Evolutionary conservation across 352 stramenopile species (phyloP), one percentile per base, ranked within the genome.

Genomic region (Saprolegnia parasitica): DNA sequence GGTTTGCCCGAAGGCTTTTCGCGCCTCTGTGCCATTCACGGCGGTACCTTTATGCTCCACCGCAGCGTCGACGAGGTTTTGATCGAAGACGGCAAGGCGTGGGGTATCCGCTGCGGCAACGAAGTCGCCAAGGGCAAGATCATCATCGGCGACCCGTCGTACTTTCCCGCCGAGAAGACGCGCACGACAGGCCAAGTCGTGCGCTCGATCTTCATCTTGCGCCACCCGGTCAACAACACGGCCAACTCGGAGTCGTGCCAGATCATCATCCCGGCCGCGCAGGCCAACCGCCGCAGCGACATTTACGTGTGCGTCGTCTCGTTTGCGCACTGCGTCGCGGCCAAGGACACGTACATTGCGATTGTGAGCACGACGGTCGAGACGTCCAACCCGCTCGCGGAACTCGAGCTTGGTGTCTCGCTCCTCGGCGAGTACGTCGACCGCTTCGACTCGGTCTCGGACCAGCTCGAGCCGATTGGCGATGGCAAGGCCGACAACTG

Each of bases 31-130:
- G 97, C 97, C 21, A 98, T 99, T 78, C 95, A 99, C 81, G 98
- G 97, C 66, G 96, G 97, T 72, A 99, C 97, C 49, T 99, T 99
- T 76, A 99, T 99, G 97, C 88, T 99, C 29, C 98, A 99, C 81
- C 95, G 95, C 64, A 86, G 92, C 63, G 91, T 99, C 16, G 89
- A 96, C 61, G 89, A 97, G 76, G 88, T 98, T 54, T 73, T 99
- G 23, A 97, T 96, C 65, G 86, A 86, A 49, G 77, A 95, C 57
- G 95, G 93, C 65, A 87, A 97, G 73, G 96, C 96, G 1, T 98
- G 88, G 83, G 98, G 97, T 66, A 90, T 97, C 60, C 81, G 84
- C 23, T 81, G 86, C 54, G 81, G 90, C 73, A 97, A 98, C 76
- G 83, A 98, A 78, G 96, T 99, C 76, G 97, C 98, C 35, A 98